A percentile compares a stretch with the other conserved stretches of the same genome.
Conservation (phyloP, 2,329 filamentous ascomycete genomes). For the Paracamarosporium sp. region DNA sequence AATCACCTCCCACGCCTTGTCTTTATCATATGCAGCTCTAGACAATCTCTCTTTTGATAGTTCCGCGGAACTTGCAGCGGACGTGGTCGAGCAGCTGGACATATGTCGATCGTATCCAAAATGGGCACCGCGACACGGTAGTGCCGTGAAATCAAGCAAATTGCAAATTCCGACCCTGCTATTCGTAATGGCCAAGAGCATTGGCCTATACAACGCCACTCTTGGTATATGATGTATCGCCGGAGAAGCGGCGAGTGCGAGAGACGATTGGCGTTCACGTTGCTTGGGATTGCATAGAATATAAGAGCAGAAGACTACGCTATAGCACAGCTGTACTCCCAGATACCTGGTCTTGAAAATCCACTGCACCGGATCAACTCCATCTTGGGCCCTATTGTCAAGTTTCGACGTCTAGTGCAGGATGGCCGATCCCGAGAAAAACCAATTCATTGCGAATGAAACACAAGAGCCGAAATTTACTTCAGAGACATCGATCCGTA, state of each 20-base stretch:
- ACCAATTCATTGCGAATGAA: background rate
- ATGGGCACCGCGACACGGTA: background rate
- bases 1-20: slow-evolving; percentile 1
- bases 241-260: background rate
- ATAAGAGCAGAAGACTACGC: background rate
- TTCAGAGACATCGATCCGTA: background rate
- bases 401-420: background rate
- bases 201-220: too few species aligned
- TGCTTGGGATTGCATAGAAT: background rate
- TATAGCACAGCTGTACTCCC: background rate
- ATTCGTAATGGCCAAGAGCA: slow-evolving; percentile 21
- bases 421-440: background rate
- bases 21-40: background rate
- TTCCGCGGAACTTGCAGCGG: background rate
- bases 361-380: too few species aligned
- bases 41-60: background rate
- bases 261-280: background rate
- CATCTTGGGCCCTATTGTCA: background rate
- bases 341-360: background rate
- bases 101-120: background rate
- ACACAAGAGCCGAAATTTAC: background rate
- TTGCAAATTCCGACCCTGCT: slow-evolving; percentile 21
- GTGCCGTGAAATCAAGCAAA: background rate
- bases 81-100: background rate
- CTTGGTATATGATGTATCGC: slow-evolving; percentile 8